These are phyloP conservation scores for Lenzites betulinus DNA, from an alignment of 768 basidiomycete genomes.

Conservation along the genomic window DNA sequence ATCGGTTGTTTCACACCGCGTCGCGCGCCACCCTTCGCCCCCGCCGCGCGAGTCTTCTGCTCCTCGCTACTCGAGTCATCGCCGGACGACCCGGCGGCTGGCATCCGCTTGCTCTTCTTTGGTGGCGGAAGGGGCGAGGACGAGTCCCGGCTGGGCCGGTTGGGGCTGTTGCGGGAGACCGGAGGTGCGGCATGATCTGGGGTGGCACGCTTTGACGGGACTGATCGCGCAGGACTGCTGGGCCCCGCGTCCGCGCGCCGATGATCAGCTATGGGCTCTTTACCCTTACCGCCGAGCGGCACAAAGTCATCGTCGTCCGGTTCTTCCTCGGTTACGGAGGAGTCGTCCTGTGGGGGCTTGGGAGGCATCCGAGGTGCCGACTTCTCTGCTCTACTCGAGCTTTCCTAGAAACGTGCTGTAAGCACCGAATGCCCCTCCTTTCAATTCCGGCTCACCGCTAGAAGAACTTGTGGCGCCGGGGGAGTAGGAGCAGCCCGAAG, in stretches of 20 bases:
- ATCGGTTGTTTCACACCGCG: slow-evolving; percentile 71
- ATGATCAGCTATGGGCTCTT: not conserved
- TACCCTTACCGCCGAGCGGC: slow-evolving; percentile 9
- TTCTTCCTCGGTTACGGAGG: slow-evolving; percentile 45
- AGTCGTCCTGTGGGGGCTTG: slow-evolving; percentile 28
- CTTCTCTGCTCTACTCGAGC: not conserved
- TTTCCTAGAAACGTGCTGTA: not conserved
- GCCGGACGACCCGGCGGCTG: slow-evolving; percentile 36
- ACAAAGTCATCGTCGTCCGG: slow-evolving; percentile 22
- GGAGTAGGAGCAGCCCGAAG: slow-evolving; percentile 9
- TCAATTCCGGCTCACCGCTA: not conserved
- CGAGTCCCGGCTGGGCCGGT: slow-evolving; percentile 26
- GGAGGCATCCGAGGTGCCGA: not conserved
- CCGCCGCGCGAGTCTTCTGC: slow-evolving; percentile 44
- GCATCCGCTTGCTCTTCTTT: slow-evolving; percentile 45
- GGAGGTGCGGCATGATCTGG: slow-evolving; percentile 12
- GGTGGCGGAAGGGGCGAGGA: slow-evolving; percentile 44
- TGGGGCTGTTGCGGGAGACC: slow-evolving; percentile 1
- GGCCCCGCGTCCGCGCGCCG: not conserved
- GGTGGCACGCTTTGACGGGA: slow-evolving; percentile 14
- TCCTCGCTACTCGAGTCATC: slow-evolving; percentile 65
- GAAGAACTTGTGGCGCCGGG: not conserved
- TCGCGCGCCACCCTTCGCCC: slow-evolving; percentile 42
- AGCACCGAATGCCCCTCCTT: not conserved
- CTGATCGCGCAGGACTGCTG: slow-evolving; percentile 8